Conservation (phyloP, 768 basidiomycete species). For the Psilocybe cyanescens region DNA sequence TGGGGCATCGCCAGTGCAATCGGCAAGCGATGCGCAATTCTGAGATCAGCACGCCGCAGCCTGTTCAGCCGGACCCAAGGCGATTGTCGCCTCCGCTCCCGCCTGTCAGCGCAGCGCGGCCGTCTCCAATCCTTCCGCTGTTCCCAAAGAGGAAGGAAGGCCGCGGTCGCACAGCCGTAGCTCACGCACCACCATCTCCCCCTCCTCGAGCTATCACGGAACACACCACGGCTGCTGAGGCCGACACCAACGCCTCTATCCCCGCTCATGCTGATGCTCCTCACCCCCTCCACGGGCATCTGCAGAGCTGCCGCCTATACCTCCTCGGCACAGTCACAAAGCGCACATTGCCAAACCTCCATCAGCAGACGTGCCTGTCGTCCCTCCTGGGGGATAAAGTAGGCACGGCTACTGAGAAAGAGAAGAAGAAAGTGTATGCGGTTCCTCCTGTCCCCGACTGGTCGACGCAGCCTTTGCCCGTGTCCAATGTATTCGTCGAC, state of each 20-base stretch:
- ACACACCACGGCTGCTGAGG: neutral
- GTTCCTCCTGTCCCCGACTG: neutral
- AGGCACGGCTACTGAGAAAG: neutral
- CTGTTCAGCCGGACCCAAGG: slow-evolving; percentile 18
- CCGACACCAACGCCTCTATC: neutral
- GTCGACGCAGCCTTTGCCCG: slow-evolving; percentile 11
- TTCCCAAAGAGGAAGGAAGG: slow-evolving; percentile 53
- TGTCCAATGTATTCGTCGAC: slow-evolving; percentile 21
- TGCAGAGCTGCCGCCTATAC: slow-evolving; percentile 12
- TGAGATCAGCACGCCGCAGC: slow-evolving; percentile 3
- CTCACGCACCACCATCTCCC: slow-evolving; percentile 9
- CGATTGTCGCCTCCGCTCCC: slow-evolving; percentile 29
- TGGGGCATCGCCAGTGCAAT: slow-evolving; percentile 74
- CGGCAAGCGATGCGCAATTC: slow-evolving; percentile 43
- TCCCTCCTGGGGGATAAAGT: neutral
- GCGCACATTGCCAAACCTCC: neutral
- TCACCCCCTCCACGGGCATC: slow-evolving; percentile 2
- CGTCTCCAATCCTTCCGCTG: slow-evolving; percentile 37
- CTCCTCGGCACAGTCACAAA: slow-evolving; percentile 8
- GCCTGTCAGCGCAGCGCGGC: slow-evolving; percentile 45
- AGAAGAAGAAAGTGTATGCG: neutral
- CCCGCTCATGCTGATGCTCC: neutral
- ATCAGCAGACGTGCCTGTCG: too few relatives aligned
- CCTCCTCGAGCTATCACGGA: slow-evolving; percentile 6
- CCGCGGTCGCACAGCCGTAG: slow-evolving; percentile 25